These are phyloP conservation scores for Oropetium thomaeum DNA, from an alignment of 176 grass and related monocot genomes.

Conservation along the genomic window DNA sequence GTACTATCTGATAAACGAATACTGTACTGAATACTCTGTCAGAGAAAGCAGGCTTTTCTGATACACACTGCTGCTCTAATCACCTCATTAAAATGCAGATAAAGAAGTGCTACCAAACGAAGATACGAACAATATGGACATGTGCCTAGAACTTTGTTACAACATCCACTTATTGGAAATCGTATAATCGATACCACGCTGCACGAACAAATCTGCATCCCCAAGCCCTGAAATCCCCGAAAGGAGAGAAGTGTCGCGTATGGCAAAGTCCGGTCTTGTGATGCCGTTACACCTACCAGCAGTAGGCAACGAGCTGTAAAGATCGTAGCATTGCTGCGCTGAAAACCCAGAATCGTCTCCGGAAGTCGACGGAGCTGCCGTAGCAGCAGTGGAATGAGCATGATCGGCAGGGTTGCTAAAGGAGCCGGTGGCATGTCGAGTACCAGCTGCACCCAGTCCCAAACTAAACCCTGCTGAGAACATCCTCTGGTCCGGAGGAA, in stretches of 20 bases:
- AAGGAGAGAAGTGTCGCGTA: not conserved
- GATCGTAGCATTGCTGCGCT: slow-evolving; percentile 17
- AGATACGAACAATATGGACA: not conserved
- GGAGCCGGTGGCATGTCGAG: not conserved
- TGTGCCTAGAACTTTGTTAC: slow-evolving; percentile 31
- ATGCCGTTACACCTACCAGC: slow-evolving; percentile 31
- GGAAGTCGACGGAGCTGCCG: not conserved
- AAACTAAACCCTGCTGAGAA: not conserved
- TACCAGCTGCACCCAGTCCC: not conserved
- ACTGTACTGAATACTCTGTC: too few relatives aligned
- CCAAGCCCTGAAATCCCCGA: slow-evolving; percentile 8
- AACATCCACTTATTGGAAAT: slow-evolving; percentile 38
- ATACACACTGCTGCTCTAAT: too few relatives aligned
- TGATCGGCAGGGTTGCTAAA: not conserved
- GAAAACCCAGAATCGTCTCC: slow-evolving; percentile 25
- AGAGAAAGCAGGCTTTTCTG: too few relatives aligned
- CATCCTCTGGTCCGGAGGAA: slow-evolving; percentile 25
- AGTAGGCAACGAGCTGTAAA: slow-evolving; percentile 24
- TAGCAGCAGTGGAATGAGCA: not conserved
- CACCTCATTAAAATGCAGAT: slow-evolving; percentile 1
- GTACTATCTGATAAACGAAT: too few relatives aligned
- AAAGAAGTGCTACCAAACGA: not conserved
- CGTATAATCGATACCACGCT: slow-evolving; percentile 47
- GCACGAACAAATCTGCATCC: slow-evolving; percentile 42
- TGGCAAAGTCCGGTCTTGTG: slow-evolving; percentile 16